Percentiles rank a stretch among this genome's conserved stretches.
Evolutionary conservation across 768 basidiomycete genomes (phyloP).

Genomic region (Boletus patriciae): DNA sequence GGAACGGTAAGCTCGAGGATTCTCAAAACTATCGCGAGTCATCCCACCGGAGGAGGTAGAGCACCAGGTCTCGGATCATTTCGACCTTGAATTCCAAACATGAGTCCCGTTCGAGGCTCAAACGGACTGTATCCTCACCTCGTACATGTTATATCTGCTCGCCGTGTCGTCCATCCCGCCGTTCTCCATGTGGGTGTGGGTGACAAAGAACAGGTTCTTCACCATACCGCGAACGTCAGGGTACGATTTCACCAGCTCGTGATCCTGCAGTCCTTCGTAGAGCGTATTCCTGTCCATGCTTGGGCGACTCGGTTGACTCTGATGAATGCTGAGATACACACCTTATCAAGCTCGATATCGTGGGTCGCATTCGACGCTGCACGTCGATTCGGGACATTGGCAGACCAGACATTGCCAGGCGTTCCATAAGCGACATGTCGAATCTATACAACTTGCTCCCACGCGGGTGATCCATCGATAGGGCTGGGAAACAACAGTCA

Average conservation of each 20-base stretch:
- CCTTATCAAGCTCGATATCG: slow-evolving; percentile 54
- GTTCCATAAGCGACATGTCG: slow-evolving; percentile 76
- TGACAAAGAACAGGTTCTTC: slow-evolving; percentile 67
- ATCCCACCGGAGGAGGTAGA: slow-evolving; percentile 46
- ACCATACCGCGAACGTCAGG: slow-evolving; percentile 59
- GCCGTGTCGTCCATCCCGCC: slow-evolving; percentile 58
- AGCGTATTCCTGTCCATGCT: slow-evolving; percentile 47
- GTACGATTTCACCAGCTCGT: slow-evolving; percentile 50
- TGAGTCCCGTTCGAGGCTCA: slow-evolving; percentile 1
- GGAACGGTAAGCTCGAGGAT: background rate
- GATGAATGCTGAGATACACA: background rate
- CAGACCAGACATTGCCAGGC: slow-evolving; percentile 55
- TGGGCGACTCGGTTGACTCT: background rate
- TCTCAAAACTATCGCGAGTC: background rate
- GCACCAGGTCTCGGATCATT: slow-evolving; percentile 54
- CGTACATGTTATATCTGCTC: slow-evolving; percentile 66
- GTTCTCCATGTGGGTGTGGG: slow-evolving; percentile 61
- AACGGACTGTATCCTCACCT: slow-evolving; percentile 53
- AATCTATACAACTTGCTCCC: slow-evolving; percentile 60
- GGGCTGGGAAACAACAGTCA: slow-evolving; percentile 38
- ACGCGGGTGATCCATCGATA: slow-evolving; percentile 66
- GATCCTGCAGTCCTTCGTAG: slow-evolving; percentile 61
- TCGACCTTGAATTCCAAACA: slow-evolving; percentile 27
- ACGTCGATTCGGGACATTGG: slow-evolving; percentile 70
- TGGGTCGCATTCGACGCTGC: slow-evolving; percentile 74